Evolutionary conservation across 2,329 filamentous ascomycete species (phyloP).

Genomic region (Aspergillus luchuensis): DNA sequence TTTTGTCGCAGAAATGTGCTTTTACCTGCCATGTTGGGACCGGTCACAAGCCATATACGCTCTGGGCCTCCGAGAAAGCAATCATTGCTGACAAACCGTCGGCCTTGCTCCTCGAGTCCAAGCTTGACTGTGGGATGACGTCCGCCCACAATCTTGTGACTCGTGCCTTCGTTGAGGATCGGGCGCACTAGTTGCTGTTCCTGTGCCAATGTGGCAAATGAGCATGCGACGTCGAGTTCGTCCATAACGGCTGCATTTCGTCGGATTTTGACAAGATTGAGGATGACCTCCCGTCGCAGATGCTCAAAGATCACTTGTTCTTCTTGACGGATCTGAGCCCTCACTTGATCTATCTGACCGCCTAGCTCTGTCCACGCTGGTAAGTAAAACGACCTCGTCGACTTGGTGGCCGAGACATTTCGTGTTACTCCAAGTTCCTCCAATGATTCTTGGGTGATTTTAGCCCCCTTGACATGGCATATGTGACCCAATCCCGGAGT

Average conservation of each 20-base stretch:
- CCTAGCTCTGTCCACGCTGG: constrained; percentile 84
- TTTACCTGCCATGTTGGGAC: constrained; percentile 99
- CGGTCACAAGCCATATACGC: constrained; percentile 68
- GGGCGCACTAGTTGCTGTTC: constrained; percentile 76
- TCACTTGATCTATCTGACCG: constrained; percentile 73
- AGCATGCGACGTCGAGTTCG: constrained; percentile 86
- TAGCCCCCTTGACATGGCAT: constrained; percentile 79
- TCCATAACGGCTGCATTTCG: constrained; percentile 90
- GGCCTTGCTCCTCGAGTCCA: constrained; percentile 75
- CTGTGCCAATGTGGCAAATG: constrained; percentile 76
- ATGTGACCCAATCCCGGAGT: constrained; percentile 85
- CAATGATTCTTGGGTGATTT: constrained; percentile 58
- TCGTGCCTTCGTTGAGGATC: constrained; percentile 63
- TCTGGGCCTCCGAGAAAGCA: constrained; percentile 77
- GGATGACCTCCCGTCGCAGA: constrained; percentile 74
- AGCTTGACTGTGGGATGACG: constrained; percentile 91
- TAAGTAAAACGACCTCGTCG: constrained; percentile 80
- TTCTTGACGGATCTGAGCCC: constrained; percentile 76
- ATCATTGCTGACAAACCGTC: constrained; percentile 82
- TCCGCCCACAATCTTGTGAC: constrained; percentile 79
- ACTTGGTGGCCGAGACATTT: constrained; percentile 77
- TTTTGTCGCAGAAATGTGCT: constrained; percentile 95
- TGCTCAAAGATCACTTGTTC: constrained; percentile 77
- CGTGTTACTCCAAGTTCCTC: constrained; percentile 48
- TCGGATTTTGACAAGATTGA: constrained; percentile 80